Evolutionary conservation across 2,329 filamentous ascomycete genomes (phyloP), one percentile per base, ranked within the genome.

Genomic region (Neonectria hederae): DNA sequence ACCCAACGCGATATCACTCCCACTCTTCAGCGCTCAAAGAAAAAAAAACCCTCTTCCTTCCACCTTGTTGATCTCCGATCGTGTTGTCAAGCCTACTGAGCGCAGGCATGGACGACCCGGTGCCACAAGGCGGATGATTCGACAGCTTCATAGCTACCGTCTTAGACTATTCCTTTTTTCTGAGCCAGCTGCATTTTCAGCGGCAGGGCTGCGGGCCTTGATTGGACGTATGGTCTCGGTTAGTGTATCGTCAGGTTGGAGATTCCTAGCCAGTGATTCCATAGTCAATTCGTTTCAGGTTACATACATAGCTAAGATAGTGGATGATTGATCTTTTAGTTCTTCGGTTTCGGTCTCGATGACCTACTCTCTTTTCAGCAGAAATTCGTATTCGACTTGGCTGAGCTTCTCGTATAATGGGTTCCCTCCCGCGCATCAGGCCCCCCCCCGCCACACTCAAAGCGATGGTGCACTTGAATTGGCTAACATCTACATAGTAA

Each of bases 131-230:
- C 38, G 26, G 22, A 19, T 38, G 51, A 55, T 45, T 52, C 30
- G 45, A 32, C 43, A 32, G 17, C 30, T 48, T 17, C 35, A 28
- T 10, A 30, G 35, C 30, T 48, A 13, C 38, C 9, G 13, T 30
- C 30, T 26, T 40, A 21, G 30, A 38, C 14, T 19, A 24, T 54
- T 58, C 42, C 40, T 54, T 58, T 54, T 45, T 56, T 49, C 51
- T 49, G 19, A 54, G 40, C 49, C 24, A 54, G 35, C 52, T 45
- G 60, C 54, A 63, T 49, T 38, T 48, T 19, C 26, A 35, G 42
- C 60, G 54, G 53, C 10, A 59, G 43, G 22, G 54, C 42, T 51
- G 22, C 14, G 49, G 42, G 32, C 10, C 17, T 45, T 59, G 26
- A 51, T 59, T 63, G 49, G 42, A 9, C 28, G 38, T 19, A 8